Evolutionary conservation across 192 early-diverging fungal genomes (phyloP), one percentile per base, ranked within the genome.

Genomic region (Backusella macrospora): DNA sequence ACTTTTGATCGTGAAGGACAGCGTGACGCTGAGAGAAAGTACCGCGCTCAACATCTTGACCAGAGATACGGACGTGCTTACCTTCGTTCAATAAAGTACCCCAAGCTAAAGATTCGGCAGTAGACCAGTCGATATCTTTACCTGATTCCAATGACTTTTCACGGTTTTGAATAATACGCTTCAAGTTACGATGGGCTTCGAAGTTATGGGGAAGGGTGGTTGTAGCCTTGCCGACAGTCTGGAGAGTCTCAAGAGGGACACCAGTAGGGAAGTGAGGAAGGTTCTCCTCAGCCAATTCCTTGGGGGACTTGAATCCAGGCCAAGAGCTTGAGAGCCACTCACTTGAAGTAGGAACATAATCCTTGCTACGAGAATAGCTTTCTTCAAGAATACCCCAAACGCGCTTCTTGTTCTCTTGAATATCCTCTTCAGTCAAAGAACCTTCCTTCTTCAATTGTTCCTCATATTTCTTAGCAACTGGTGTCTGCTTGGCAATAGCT

Each of bases 11-110:
- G 87, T 98, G 93, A 76, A 99, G 86, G 38, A 99, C 90, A 21
- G 98, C 92, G 80, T 99, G 98, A 71, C 98, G 94, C 79, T 99
- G 98, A 65, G 98, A 99, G 85, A 99, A 99, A 18, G 98, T 99
- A 67, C 98, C 98, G 82, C 98, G 94, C 86, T 99, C 98, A 65
- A 94, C 93, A 88, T 99, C 98, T 86, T 99, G 98, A 49, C 98
- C 98, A 68, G 92, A 92, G 43, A 99, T 84, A 72, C 96, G 91
- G 70, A 97, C 90, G 77, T 97, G 95, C 79, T 94, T 93, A 73
- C 95, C 94, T 79, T 98, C 96, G 12, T 92, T 77, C 69, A 99
- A 87, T 65, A 99, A 89, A 9, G 92, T 86, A 39, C 96, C 98
- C 80, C 95, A 97, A 4, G 98, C 94, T 78, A 99, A 88, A 45